Evolutionary conservation across 2,329 filamentous ascomycete genomes (phyloP).

Genomic region (Pleoardoris graminearum): DNA sequence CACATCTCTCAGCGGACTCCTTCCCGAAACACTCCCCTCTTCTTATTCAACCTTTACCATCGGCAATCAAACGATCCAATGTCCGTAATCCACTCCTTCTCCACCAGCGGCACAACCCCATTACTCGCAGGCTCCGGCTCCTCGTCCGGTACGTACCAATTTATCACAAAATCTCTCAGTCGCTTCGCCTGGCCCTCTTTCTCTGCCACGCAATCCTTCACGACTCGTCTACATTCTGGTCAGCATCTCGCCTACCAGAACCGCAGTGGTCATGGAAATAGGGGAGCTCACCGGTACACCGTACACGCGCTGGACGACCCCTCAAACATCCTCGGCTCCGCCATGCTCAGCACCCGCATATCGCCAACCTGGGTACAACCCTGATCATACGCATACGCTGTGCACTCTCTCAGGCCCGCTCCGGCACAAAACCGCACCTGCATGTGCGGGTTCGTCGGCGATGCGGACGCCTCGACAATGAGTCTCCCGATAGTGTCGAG

Average conservation of each 20-base stretch:
- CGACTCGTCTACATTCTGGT: background rate
- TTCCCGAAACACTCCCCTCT: too few relatives aligned
- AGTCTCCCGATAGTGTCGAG: background rate
- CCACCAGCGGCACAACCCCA: background rate
- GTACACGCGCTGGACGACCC: background rate
- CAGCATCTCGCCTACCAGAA: too few relatives aligned
- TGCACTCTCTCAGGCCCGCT: background rate
- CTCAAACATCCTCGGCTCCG: conserved; percentile 4
- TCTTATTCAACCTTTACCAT: background rate
- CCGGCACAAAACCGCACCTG: background rate
- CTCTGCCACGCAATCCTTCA: background rate
- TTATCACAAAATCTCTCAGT: background rate
- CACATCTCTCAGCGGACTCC: too few relatives aligned
- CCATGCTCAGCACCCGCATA: background rate
- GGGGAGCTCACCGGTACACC: background rate
- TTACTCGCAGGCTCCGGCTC: background rate
- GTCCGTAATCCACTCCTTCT: conserved; percentile 2
- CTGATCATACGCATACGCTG: background rate
- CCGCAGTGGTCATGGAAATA: background rate
- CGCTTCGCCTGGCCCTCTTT: background rate
- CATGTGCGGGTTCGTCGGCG: background rate
- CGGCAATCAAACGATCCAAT: conserved; percentile 6
- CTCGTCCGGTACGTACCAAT: background rate
- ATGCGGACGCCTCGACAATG: background rate
- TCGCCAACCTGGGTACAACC: background rate